Percentiles rank a stretch among this genome's conserved stretches.
Evolutionary conservation across 352 stramenopile genomes (phyloP).

Genomic region (Pythium utonaiense): DNA sequence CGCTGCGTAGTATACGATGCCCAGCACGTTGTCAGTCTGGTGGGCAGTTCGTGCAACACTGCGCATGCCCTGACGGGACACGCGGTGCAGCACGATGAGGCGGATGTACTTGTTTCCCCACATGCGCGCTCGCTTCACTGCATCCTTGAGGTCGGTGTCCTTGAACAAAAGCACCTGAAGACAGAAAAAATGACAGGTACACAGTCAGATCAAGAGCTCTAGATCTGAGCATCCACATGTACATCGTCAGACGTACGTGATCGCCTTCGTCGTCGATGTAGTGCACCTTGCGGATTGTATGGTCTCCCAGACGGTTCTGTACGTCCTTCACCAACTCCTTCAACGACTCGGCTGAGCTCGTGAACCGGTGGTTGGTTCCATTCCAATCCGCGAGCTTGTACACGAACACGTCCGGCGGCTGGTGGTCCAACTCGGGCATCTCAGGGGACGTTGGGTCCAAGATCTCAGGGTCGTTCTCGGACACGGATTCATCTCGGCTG

Average conservation of each 20-base stretch:
- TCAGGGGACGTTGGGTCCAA: constrained; percentile 25
- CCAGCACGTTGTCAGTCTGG: constrained; percentile 49
- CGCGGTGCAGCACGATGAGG: constrained; percentile 55
- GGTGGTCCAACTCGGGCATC: constrained; percentile 21
- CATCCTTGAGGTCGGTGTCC: constrained; percentile 78
- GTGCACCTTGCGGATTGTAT: constrained; percentile 71
- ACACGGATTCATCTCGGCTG: constrained; percentile 1
- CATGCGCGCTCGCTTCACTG: constrained; percentile 65
- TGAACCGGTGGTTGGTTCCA: constrained; percentile 83
- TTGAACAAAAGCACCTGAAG: constrained; percentile 68
- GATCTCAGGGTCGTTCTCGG: constrained; percentile 5
- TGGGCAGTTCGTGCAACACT: constrained; percentile 24
- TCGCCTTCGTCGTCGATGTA: constrained; percentile 84
- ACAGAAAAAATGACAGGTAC: background rate
- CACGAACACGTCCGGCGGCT: constrained; percentile 59
- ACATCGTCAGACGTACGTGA: constrained; percentile 45
- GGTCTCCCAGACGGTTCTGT: constrained; percentile 64
- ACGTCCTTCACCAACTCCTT: constrained; percentile 70
- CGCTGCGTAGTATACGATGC: constrained; percentile 78
- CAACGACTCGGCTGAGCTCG: constrained; percentile 71
- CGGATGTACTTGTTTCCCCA: constrained; percentile 86
- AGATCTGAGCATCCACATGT: too few species aligned
- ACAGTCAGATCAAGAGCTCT: background rate
- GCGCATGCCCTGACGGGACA: constrained; percentile 26
- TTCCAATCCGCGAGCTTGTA: constrained; percentile 84